Evolutionary conservation across 164 flowering plant species (phyloP), one percentile per base, ranked within the genome.

Genomic region (Aristolochia fimbriata): DNA sequence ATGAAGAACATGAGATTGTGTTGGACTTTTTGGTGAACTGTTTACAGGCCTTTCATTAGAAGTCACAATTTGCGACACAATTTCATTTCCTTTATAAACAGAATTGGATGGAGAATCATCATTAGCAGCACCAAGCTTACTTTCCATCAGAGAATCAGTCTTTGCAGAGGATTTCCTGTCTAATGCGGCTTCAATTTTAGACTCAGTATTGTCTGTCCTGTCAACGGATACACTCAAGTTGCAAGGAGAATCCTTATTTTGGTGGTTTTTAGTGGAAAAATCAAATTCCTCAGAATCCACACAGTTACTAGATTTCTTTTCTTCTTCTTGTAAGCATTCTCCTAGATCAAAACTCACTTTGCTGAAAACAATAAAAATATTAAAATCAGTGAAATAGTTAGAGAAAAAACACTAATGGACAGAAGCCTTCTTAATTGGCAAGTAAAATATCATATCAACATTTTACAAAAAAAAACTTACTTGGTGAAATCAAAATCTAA

Each of bases 401-500:
- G 24, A 20, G 23, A 15, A 9, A 50, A 16, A 21, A 57, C n/a
- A 27, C 22, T 43, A 41, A 20, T 41, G 6, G 59, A 47, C 21
- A 49, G 7, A 27, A 31, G 31, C 61, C 15, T n/a, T 50, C 22
- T 0, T 56, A 15, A 61, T 9, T 49, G 47, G 49, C 10, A 54
- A 4, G 17, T 20, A 54, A 15, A 11, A 7, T 2, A 8, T 54
- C 27, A 46, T 59, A 52, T 37, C 54, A 59, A 27, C 23, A 37
- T 7, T 15, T n/a, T n/a, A n/a, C 43, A 20, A 25, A 33, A 15
- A 33, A 58, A 12, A 20, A 62, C 87, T 54, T 73, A 85, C 98
- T 74, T 86, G 67, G 84, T 72, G 58, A 87, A 89, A 73, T 92
- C 85, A 79, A 89, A 87, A 54, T 77, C 70, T 75, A 89, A 87